These are phyloP conservation scores for Mycena venus DNA, from an alignment of 768 basidiomycete species.

Conservation along the genomic window DNA sequence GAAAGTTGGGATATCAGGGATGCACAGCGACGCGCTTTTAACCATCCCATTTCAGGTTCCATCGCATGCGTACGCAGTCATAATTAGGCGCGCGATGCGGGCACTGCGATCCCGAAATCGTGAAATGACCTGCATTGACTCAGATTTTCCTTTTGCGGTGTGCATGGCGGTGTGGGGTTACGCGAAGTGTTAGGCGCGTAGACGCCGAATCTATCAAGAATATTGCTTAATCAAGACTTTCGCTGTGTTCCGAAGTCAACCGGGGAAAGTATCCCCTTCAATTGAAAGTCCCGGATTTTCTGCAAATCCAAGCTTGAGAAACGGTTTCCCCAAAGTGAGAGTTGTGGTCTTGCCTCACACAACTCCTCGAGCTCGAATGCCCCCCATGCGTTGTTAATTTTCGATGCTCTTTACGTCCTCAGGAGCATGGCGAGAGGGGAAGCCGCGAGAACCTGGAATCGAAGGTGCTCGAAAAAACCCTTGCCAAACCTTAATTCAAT, in stretches of 20 bases:
- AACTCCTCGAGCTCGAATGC: not conserved
- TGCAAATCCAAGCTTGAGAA: not conserved
- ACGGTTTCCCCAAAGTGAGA: not conserved
- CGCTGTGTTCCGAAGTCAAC: not conserved
- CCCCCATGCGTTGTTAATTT: constrained; percentile 12
- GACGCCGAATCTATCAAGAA: constrained; percentile 6
- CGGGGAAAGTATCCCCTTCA: not conserved
- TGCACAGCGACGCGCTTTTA: constrained; percentile 8
- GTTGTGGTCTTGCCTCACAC: constrained; percentile 4
- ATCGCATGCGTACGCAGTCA: constrained; percentile 7
- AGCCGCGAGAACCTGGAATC: not conserved
- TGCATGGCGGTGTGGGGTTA: not conserved
- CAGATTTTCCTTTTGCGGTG: not conserved
- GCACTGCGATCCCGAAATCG: constrained; percentile 11
- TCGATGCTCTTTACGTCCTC: constrained; percentile 7
- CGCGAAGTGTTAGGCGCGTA: not conserved
- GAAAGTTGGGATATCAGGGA: not conserved
- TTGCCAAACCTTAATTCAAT: not conserved
- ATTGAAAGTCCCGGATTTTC: not conserved
- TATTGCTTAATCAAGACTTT: not conserved
- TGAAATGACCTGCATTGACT: not conserved
- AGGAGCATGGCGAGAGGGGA: not conserved
- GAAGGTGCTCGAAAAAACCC: not conserved
- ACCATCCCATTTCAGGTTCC: not conserved
- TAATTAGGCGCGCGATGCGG: constrained; percentile 21